phyloP scores from a whole-genome alignment of 1,139 yeast species.

The Suhomyces coccinellae region DNA sequence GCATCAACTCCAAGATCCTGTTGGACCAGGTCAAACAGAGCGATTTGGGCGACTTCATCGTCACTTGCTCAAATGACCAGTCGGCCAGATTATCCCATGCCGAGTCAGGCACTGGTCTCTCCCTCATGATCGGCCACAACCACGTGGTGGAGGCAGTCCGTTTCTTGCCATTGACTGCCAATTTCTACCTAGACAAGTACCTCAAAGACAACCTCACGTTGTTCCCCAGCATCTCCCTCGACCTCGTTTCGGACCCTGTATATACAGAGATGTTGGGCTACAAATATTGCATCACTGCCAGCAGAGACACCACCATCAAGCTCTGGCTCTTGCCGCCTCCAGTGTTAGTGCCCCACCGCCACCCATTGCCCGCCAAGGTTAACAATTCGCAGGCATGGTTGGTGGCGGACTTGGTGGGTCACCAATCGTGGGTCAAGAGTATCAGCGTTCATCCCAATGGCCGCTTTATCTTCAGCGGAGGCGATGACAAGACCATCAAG shows the following conservation, averaged over 20 bases:
- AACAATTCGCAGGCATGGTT: slow-evolving; percentile 62
- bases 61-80: slow-evolving; percentile 84
- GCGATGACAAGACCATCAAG: slow-evolving; percentile 77
- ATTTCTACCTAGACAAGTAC: slow-evolving; percentile 51
- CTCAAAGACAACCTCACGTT: slow-evolving; percentile 34
- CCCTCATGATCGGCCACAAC: slow-evolving; percentile 71
- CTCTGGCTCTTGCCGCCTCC: slow-evolving; percentile 79
- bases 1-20: slow-evolving; percentile 19
- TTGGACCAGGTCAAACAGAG: slow-evolving; percentile 13
- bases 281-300: slow-evolving; percentile 74
- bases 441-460: slow-evolving; percentile 77
- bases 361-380: slow-evolving; percentile 54
- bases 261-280: slow-evolving; percentile 47
- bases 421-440: slow-evolving; percentile 84
- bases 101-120: slow-evolving; percentile 66
- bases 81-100: slow-evolving; percentile 65
- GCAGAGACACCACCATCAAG: slow-evolving; percentile 74
- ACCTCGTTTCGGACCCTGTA: slow-evolving; percentile 28
- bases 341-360: slow-evolving; percentile 49
- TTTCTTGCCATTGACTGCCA: slow-evolving; percentile 60
- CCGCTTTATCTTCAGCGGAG: slow-evolving; percentile 63
- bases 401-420: slow-evolving; percentile 62
- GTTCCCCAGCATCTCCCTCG: slow-evolving; percentile 39
- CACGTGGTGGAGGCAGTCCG: slow-evolving; percentile 80
- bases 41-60: slow-evolving; percentile 52